Evolutionary conservation across 2,329 filamentous ascomycete genomes (phyloP).

Genomic region (Epicoccum sorghinum): DNA sequence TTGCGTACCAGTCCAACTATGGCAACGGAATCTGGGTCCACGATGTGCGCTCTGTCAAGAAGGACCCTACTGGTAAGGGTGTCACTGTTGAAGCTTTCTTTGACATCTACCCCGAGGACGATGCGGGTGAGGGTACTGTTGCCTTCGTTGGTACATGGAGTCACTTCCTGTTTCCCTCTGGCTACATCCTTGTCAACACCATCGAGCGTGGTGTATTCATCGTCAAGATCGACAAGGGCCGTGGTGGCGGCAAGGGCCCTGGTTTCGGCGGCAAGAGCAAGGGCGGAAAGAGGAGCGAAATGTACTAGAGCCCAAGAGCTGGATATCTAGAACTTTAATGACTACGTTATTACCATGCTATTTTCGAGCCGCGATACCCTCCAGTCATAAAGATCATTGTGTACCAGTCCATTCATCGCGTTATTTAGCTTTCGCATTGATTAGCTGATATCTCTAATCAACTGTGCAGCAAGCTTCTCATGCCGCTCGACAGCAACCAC

Average conservation of each 20-base stretch:
- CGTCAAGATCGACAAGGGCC: conserved; percentile 39
- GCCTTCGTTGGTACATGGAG: conserved; percentile 53
- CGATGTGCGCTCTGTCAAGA: conserved; percentile 48
- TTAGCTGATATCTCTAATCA: no score
- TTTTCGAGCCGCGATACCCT: no score
- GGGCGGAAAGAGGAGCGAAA: conserved; percentile 6
- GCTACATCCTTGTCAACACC: conserved; percentile 46
- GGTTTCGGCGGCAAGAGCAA: conserved; percentile 30
- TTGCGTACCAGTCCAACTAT: conserved; percentile 52
- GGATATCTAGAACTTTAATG: not conserved
- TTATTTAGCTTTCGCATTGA: no score
- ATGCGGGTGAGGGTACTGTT: conserved; percentile 42
- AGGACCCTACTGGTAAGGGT: conserved; percentile 45
- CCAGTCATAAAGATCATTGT: no score
- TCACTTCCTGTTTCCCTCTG: conserved; percentile 46
- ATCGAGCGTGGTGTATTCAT: conserved; percentile 48
- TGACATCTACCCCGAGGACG: conserved; percentile 52
- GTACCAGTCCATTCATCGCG: no score
- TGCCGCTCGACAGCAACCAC: no score
- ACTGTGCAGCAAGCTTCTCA: no score
- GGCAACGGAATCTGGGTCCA: conserved; percentile 49
- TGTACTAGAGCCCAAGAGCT: conserved; percentile 1
- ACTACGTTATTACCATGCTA: no score
- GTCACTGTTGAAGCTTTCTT: conserved; percentile 52
- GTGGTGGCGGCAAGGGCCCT: conserved; percentile 27